Evolutionary conservation across 768 basidiomycete species (phyloP), one percentile per base, ranked within the genome.

Genomic region (Floccularia luteovirens): DNA sequence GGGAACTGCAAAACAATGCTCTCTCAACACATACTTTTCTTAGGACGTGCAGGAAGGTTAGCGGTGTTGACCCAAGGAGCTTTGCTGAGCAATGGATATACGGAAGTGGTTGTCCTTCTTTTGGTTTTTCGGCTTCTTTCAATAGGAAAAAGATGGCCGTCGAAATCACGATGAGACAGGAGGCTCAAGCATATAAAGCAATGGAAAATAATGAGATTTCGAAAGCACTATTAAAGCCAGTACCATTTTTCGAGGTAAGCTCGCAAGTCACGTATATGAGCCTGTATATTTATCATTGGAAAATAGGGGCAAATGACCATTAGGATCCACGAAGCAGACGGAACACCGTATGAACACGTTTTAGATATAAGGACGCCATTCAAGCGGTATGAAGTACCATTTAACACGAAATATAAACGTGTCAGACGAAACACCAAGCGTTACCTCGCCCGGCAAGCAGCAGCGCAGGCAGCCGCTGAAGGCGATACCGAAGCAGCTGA

Each of bases 81-180:
- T 99, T 99, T 55, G 89, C 90, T n/a, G 92, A 98, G 53, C 94
- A 98, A 58, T 99, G 96, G 96, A 90, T 99, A 46, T 96, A 92
- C 53, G 93, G 93, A 10, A 91, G 88, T 57, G 96, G 96, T 16
- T 96, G 92, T 57, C 96, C 96, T 0, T 74, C 82, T 2, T 92
- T 99, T 56, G 77, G 75, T 0, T 87, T 99, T 57, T 78, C 80
- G 10, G 91, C 94, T 1, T 81, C 80, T 24, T 98, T 98, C 63
- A 94, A 97, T 58, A 72, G 92, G 53, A 98, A 97, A 73, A 91
- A 92, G 63, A 96, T 98, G 85, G 86, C 91, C 1, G 90, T 99
- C 25, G 96, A 98, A 59, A 85, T 99, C 47, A 85, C 83, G 2
- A 91, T 98, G 78, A 73, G 82, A 43, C 94, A 98, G 59, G 82